Evolutionary conservation across 495 filamentous ascomycete genomes (phyloP).

Genomic region (Aspergillus kassunensis): DNA sequence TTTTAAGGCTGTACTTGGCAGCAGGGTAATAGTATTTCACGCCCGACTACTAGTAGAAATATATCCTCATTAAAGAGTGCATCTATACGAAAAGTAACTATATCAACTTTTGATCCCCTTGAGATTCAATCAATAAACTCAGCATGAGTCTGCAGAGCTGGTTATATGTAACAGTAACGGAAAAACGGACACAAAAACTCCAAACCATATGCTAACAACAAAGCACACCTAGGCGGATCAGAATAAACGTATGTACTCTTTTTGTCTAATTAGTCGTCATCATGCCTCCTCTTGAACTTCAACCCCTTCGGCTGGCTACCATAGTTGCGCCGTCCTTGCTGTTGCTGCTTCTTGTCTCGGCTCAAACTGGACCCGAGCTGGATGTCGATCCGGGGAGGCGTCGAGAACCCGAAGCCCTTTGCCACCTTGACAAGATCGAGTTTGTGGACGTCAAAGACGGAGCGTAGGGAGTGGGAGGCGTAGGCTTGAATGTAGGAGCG

Average conservation of each 20-base stretch:
- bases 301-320: constrained; percentile 61
- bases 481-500: constrained; percentile 92
- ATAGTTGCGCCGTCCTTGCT: constrained; percentile 71
- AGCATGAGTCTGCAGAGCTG: neutral
- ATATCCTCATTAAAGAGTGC: too few species aligned
- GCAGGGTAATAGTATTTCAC: neutral
- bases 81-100: too few species aligned
- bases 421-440: constrained; percentile 91
- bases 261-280: constrained; percentile 11
- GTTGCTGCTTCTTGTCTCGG: constrained; percentile 75
- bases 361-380: constrained; percentile 81
- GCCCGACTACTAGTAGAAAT: neutral
- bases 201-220: constrained; percentile 14
- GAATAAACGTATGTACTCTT: neutral
- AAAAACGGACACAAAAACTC: constrained; percentile 11
- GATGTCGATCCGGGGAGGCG: constrained; percentile 89
- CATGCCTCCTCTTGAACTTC: constrained; percentile 43
- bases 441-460: constrained; percentile 90
- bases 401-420: constrained; percentile 85
- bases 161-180: neutral
- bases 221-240: constrained; percentile 4
- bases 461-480: constrained; percentile 81
- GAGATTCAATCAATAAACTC: neutral
- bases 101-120: too few species aligned
- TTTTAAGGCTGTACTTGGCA: neutral